A percentile compares a stretch with the other conserved stretches of the same genome.
Evolutionary conservation across 1,284 basidiomycete species (phyloP).

Genomic region (Ustilago cynodontis): DNA sequence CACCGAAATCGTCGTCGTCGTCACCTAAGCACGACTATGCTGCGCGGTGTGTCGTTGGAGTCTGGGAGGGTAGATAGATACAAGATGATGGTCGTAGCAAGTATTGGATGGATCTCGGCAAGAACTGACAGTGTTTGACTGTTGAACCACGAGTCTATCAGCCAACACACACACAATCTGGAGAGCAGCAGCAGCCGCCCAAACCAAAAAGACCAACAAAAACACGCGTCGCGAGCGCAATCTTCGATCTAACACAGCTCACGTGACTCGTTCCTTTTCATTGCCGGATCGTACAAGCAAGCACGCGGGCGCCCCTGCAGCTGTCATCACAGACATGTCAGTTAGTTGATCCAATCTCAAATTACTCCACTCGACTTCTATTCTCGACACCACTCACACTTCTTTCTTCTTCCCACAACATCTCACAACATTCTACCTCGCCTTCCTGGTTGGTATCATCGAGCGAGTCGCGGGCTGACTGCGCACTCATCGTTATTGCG

Average conservation of each 20-base stretch:
- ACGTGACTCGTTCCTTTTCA: slow-evolving; percentile 23
- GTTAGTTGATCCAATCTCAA: neutral
- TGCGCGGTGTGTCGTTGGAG: neutral
- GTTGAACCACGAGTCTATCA: slow-evolving; percentile 5
- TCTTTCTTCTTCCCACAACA: neutral
- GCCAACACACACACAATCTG: neutral
- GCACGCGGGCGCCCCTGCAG: neutral
- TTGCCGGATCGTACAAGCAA: neutral
- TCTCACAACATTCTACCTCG: neutral
- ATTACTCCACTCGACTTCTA: neutral
- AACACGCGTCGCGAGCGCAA: slow-evolving; percentile 43
- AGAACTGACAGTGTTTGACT: slow-evolving; percentile 3
- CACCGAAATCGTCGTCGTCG: neutral
- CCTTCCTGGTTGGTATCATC: neutral
- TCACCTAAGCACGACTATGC: too few relatives aligned
- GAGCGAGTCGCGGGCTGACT: neutral
- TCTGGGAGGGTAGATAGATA: neutral
- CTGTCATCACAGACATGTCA: neutral
- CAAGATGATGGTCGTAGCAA: slow-evolving; percentile 7
- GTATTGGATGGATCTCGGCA: neutral
- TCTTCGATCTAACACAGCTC: slow-evolving; percentile 31
- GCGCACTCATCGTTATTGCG: neutral
- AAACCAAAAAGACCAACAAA: slow-evolving; percentile 18
- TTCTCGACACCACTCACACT: neutral
- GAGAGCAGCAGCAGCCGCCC: neutral